phyloP scores from a whole-genome alignment of 2,329 filamentous ascomycete species.

The Thielaviopsis ethacetica region DNA sequence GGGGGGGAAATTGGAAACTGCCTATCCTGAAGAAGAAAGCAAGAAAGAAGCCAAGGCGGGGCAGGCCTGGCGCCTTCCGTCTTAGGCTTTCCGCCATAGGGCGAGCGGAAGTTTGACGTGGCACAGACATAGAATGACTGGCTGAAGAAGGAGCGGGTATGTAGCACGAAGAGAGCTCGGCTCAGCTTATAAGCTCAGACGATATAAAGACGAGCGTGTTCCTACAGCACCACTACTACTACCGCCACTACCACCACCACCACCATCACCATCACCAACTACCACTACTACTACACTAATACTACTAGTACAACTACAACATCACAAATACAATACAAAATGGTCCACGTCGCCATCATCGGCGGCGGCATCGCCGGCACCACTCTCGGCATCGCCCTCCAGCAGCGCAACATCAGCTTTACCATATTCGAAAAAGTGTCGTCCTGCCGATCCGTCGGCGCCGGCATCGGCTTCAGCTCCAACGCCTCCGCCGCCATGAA shows the following conservation, averaged over 20 bases:
- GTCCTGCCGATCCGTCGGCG: conserved; percentile 23
- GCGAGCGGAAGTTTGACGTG: too few species aligned
- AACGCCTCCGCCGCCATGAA: conserved; percentile 16
- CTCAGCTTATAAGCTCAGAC: too few species aligned
- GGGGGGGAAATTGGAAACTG: too few species aligned
- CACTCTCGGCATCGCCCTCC: conserved; percentile 24
- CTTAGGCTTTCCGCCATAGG: too few species aligned
- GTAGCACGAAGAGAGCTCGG: too few species aligned
- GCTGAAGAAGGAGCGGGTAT: too few species aligned
- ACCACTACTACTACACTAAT: too few species aligned
- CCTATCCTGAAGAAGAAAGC: not conserved
- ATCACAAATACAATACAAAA: not conserved
- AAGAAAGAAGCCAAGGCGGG: not conserved
- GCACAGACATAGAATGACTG: too few species aligned
- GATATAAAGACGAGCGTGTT: too few species aligned
- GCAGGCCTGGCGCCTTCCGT: too few species aligned
- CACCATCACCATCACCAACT: too few species aligned
- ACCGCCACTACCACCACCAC: too few species aligned
- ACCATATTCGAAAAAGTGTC: conserved; percentile 25
- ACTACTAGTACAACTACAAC: not conserved
- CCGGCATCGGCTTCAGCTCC: conserved; percentile 27
- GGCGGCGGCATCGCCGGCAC: conserved; percentile 31
- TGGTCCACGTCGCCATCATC: conserved; percentile 22
- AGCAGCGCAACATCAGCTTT: conserved; percentile 21
- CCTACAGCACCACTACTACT: not conserved